Evolutionary conservation across 805 yeast species (phyloP).

Genomic region (Wickerhamomyces pijperi): DNA sequence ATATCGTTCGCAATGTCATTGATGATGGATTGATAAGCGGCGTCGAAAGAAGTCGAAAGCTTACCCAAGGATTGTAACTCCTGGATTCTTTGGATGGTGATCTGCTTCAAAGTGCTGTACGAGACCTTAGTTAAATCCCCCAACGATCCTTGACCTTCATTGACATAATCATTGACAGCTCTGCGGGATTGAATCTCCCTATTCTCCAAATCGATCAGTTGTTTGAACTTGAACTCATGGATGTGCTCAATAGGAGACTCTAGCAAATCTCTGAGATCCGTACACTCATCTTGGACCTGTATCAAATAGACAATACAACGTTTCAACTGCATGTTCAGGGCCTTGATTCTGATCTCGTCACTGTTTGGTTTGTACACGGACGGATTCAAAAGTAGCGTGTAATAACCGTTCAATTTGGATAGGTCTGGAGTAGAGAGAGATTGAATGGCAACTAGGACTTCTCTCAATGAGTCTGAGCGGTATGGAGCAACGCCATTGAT

Average conservation of each 20-base stretch:
- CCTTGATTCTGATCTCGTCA: conserved; percentile 44
- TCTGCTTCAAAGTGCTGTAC: conserved; percentile 68
- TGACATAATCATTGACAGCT: conserved; percentile 29
- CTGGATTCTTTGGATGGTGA: conserved; percentile 62
- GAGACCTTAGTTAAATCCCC: conserved; percentile 38
- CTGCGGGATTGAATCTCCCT: conserved; percentile 23
- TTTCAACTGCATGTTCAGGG: conserved; percentile 66
- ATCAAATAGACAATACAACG: conserved; percentile 73
- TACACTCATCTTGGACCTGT: conserved; percentile 63
- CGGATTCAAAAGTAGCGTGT: conserved; percentile 51
- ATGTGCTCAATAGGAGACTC: conserved; percentile 53
- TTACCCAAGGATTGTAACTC: conserved; percentile 62
- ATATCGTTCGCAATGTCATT: conserved; percentile 83
- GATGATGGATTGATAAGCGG: conserved; percentile 67
- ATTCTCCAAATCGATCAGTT: conserved; percentile 40
- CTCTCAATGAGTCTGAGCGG: conserved; percentile 44
- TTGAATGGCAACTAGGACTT: conserved; percentile 28
- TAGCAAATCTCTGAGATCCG: conserved; percentile 56
- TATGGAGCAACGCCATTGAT: conserved; percentile 32
- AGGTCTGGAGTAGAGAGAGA: conserved; percentile 34
- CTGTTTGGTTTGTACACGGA: conserved; percentile 32
- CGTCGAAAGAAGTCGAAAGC: conserved; percentile 38
- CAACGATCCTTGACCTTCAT: conserved; percentile 31
- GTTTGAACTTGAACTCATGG: conserved; percentile 58
- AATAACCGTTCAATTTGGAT: conserved; percentile 37